Conservation (phyloP, 495 filamentous ascomycete species). For the Aspergillus avenaceus region DNA sequence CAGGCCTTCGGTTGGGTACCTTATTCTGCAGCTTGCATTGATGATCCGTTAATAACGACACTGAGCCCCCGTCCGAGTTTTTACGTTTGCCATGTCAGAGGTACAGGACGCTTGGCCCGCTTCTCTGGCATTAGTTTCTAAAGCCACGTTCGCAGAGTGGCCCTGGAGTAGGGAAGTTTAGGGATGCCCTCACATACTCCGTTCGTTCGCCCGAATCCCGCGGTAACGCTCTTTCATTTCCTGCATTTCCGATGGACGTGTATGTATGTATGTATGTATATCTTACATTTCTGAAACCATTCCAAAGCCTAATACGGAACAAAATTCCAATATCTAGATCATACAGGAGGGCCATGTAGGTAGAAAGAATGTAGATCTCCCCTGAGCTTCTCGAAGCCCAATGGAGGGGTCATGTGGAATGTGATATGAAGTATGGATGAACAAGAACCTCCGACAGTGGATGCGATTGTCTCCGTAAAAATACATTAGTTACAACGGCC, state of each 20-base stretch:
- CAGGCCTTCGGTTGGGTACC: slow-evolving; percentile 18
- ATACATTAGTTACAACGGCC: too few species aligned
- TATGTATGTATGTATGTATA: slow-evolving; percentile 7
- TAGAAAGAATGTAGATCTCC: slow-evolving; percentile 15
- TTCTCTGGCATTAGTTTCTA: too few species aligned
- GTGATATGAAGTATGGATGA: neutral
- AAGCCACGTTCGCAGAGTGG: too few species aligned
- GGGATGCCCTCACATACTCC: too few species aligned
- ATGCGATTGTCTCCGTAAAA: neutral
- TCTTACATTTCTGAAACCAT: slow-evolving; percentile 1
- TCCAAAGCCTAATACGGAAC: neutral
- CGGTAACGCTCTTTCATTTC: too few species aligned
- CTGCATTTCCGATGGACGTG: neutral
- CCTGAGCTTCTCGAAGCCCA: slow-evolving; percentile 8
- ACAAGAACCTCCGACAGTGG: neutral
- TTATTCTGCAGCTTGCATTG: slow-evolving; percentile 18
- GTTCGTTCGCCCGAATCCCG: too few species aligned
- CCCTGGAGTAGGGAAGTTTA: too few species aligned
- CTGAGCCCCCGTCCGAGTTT: slow-evolving; percentile 1
- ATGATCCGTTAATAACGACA: neutral
- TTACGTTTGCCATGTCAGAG: slow-evolving; percentile 2
- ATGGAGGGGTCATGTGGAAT: neutral
- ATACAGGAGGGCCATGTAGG: slow-evolving; percentile 7
- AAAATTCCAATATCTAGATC: slow-evolving; percentile 5
- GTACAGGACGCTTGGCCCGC: slow-evolving; percentile 3